Base-by-base conservation (phyloP, 805 yeast genomes). In the Teunomyces aglyptinius region DNA sequence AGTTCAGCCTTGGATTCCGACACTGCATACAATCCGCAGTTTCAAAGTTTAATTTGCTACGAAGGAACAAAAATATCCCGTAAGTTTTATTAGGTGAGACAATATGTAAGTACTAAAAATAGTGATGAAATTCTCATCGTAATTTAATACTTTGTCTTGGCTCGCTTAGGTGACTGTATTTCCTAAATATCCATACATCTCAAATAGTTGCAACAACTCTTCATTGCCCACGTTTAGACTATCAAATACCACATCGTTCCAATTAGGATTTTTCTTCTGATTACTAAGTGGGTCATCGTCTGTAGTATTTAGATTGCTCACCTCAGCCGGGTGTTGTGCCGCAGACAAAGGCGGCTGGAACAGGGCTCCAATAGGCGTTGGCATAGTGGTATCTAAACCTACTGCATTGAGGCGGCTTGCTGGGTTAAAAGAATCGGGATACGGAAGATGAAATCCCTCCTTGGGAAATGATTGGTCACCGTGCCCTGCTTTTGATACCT, bases 201-300 rank as follows among this genome's bases (percentile, higher is more conserved):
- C 68, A 43, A 70, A 67, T 27, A 70, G 55, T 51, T 59, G 61
- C 43, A 68, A 46, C 18, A 70, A 56, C 46, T 70, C 76, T 20
- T 67, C 72, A 44, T 60, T 64, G 12, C 60, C 49, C 10, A 41
- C 39, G n/a, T 35, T 44, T 11, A 43, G 39, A 20, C 35, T 34
- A 12, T 43, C 49, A 20, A 47, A 27, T 19, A 40, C 43, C 13
- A 31, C 44, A 13, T 39, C 40, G 35, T 45, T 46, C 39, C 34
- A 42, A 20, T 42, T 45, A 15, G 46, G 24, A 20, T 41, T 41
- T 6, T 41, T 39, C 41, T 41, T 39, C 33, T 31, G n/a, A 41
- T 26, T 13, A 12, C 6, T 7, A 26, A 24, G 16, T 35, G 45
- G 12, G 18, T 34, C 35, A 13, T 32, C 15, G 35, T 13, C 33